phyloP scores from a whole-genome alignment of 2,329 filamentous ascomycete species.

The Nothophaeocryptopus gaeumannii region DNA sequence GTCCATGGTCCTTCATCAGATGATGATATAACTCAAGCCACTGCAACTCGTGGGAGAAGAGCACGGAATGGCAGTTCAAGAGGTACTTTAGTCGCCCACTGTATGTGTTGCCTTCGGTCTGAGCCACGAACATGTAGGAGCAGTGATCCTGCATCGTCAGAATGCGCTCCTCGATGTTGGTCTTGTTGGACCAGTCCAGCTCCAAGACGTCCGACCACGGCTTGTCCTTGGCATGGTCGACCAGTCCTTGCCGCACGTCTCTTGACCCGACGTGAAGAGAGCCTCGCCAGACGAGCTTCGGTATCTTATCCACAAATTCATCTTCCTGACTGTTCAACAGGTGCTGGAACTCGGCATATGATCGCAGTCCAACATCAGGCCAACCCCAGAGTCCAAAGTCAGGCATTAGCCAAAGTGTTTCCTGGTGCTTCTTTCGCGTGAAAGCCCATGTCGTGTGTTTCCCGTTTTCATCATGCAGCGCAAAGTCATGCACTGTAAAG shows the following conservation, averaged over 20 bases:
- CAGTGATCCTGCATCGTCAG: constrained; percentile 30
- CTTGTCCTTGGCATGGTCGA: constrained; percentile 31
- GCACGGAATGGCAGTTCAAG: constrained; percentile 33
- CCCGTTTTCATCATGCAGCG: constrained; percentile 14
- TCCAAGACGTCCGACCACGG: constrained; percentile 38
- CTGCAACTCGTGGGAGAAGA: constrained; percentile 30
- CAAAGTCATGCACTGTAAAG: constrained; percentile 47
- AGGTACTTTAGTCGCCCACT: constrained; percentile 34
- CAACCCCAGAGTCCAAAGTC: constrained; percentile 53
- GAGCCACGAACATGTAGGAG: constrained; percentile 28
- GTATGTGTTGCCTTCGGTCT: constrained; percentile 34
- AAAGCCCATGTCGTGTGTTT: constrained; percentile 29
- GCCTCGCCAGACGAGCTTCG: constrained; percentile 32
- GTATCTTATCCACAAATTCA: constrained; percentile 24
- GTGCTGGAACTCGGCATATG: constrained; percentile 18
- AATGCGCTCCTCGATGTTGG: constrained; percentile 24
- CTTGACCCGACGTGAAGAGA: constrained; percentile 27
- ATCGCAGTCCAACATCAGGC: constrained; percentile 43
- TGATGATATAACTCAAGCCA: constrained; percentile 32
- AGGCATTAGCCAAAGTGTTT: constrained; percentile 51
- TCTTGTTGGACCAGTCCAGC: constrained; percentile 25
- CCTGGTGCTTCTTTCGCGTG: constrained; percentile 29
- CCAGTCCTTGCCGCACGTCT: constrained; percentile 32
- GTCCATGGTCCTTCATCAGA: constrained; percentile 27
- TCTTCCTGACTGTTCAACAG: constrained; percentile 23